These are phyloP conservation scores for Xylaria sp. DNA, from an alignment of 2,329 filamentous ascomycete species.

Conservation along the genomic window DNA sequence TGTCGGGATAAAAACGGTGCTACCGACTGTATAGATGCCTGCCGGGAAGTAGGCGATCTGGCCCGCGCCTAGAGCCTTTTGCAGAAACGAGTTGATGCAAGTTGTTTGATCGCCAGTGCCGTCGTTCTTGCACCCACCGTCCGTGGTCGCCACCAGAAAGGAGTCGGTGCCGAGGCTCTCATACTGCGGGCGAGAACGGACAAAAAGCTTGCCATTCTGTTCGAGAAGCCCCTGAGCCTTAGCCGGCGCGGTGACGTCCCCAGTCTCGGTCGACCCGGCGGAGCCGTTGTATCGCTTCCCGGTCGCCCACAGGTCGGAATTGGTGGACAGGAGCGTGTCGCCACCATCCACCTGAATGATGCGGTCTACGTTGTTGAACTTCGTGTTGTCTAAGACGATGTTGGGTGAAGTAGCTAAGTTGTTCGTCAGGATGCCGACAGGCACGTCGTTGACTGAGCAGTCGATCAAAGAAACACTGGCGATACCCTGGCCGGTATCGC, in stretches of 20 bases:
- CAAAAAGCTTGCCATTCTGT: constrained; percentile 36
- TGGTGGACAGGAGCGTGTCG: constrained; percentile 6
- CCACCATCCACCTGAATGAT: constrained; percentile 16
- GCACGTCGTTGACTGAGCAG: constrained; percentile 61
- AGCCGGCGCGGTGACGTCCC: background rate
- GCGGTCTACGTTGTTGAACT: constrained; percentile 53
- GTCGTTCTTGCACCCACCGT: constrained; percentile 42
- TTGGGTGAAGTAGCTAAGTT: constrained; percentile 50
- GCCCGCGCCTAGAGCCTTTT: background rate
- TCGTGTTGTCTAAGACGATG: constrained; percentile 65
- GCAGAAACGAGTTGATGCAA: constrained; percentile 43
- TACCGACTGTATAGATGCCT: constrained; percentile 43
- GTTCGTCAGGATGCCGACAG: constrained; percentile 61
- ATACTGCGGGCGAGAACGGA: constrained; percentile 52
- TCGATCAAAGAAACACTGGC: constrained; percentile 68
- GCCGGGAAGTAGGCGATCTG: constrained; percentile 44
- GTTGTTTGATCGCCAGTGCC: constrained; percentile 49
- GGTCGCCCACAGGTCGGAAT: constrained; percentile 14
- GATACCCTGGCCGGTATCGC: constrained; percentile 52
- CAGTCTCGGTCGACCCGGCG: background rate
- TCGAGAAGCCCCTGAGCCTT: constrained; percentile 26
- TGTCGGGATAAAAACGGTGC: constrained; percentile 61
- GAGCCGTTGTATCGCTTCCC: constrained; percentile 19
- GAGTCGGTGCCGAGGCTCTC: constrained; percentile 29
- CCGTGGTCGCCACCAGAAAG: background rate